Conservation (phyloP, 2,329 filamentous ascomycete species). For the Curvularia hawaiiensis region DNA sequence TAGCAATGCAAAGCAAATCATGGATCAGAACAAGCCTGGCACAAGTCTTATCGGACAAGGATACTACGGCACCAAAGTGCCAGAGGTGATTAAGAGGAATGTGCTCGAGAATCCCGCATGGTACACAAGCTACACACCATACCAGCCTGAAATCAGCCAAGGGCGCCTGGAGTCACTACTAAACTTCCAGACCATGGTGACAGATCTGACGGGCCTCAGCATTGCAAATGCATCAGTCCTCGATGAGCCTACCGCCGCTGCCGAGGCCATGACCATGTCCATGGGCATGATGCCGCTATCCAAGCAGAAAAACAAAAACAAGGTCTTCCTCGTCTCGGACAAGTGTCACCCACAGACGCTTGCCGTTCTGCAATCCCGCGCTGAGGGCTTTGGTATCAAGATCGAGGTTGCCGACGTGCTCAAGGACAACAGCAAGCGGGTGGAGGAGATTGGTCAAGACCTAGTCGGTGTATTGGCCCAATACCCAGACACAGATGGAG, state of each 20-base stretch:
- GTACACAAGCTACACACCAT: constrained; percentile 98
- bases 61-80: constrained; percentile 86
- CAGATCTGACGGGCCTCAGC: constrained; percentile 82
- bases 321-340: constrained; percentile 83
- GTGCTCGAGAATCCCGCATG: constrained; percentile 91
- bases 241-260: constrained; percentile 89
- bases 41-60: constrained; percentile 81
- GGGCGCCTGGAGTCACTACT: constrained; percentile 88
- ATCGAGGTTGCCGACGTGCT: constrained; percentile 76
- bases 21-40: constrained; percentile 65
- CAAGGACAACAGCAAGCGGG: constrained; percentile 64
- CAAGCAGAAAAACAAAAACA: constrained; percentile 74
- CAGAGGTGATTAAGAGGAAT: constrained; percentile 90
- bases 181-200: constrained; percentile 94
- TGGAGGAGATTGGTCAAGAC: constrained; percentile 78
- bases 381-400: constrained; percentile 88
- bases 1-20: constrained; percentile 59
- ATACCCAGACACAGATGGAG: constrained; percentile 89
- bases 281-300: constrained; percentile 74
- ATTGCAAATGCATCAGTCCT: constrained; percentile 91
- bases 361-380: constrained; percentile 80
- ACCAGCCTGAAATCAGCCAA: constrained; percentile 97
- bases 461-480: constrained; percentile 91
- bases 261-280: constrained; percentile 94
- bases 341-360: constrained; percentile 85